Evolutionary conservation across 495 filamentous ascomycete species (phyloP), one percentile per base, ranked within the genome.

Genomic region (Lichina pygmaea): DNA sequence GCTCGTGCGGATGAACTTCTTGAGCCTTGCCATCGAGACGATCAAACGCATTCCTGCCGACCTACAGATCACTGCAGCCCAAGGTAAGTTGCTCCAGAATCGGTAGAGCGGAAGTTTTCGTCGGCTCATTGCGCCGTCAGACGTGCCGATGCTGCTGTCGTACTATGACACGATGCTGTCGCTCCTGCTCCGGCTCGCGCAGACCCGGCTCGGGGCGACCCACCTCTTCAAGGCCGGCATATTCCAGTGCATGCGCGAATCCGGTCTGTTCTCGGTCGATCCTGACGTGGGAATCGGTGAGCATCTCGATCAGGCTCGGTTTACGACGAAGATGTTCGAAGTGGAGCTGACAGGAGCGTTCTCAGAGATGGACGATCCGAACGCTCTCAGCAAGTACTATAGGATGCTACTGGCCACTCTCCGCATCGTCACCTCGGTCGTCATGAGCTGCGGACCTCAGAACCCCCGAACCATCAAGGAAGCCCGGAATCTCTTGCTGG

Each of bases 251-350:
- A 66, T 93, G 24, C 77, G 76, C 16, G 70, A 77, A 24, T 89
- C 84, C 4, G 67, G 71, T 8, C 64, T 93, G 10, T 95, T 95
- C 56, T 69, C 74, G n/a, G 75, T 76, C 17, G 89, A 99, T 58
- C 86, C 91, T 6, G 89, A 99, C 58, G 72, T 95, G 48, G 83
- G 85, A 30, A 68, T 86, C 49, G 75, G 77, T 81, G 50, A 54
- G 72, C 63, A 38, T 43, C 43, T 24, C 24, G 24, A 24, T 24
- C 24, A 24, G 24, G 24, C 24, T 4, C 1, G 11, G 24, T 37
- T 41, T 44, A 55, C 38, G 48, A 58, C 37, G 13, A 3, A 34
- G 24, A 24, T 24, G 24, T 24, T 24, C 24, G 24, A 24, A 33
- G 12, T 24, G 36, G 33, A 11, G 2, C 11, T 39, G 36, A 15